phyloP scores from a whole-genome alignment of 345 rosid genomes.

The Psidium guajava region DNA sequence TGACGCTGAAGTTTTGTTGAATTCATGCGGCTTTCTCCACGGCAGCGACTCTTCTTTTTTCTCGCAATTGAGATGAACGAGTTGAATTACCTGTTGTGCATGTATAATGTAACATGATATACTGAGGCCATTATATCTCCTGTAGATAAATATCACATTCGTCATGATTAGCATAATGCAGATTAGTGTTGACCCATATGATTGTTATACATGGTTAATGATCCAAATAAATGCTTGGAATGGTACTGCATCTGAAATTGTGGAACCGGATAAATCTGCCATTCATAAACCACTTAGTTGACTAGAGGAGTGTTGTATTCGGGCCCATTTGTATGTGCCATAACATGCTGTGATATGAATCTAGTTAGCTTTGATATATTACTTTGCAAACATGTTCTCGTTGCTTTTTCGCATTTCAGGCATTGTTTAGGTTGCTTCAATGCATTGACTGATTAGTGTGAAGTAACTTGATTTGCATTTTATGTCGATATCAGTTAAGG shows the following conservation, averaged over 20 bases:
- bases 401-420: not conserved
- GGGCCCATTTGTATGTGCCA: not conserved
- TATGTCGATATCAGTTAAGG: conserved; percentile 33
- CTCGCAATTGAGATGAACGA: not conserved
- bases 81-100: not conserved
- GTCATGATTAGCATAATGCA: not conserved
- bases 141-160: not conserved
- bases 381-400: not conserved
- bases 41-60: not conserved
- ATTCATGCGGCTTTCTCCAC: not conserved
- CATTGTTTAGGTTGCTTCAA: not conserved
- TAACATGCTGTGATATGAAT: not conserved
- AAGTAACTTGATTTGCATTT: not conserved
- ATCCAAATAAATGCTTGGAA: not conserved
- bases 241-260: not conserved
- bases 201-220: not conserved
- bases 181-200: not conserved
- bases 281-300: not conserved
- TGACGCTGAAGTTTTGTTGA: not conserved
- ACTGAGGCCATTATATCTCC: not conserved
- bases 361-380: not conserved
- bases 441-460: not conserved
- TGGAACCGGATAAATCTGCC: not conserved
- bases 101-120: not conserved
- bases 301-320: not conserved